phyloP scores from a whole-genome alignment of 2,329 filamentous ascomycete genomes.

The Trichoderma arundinaceum region DNA sequence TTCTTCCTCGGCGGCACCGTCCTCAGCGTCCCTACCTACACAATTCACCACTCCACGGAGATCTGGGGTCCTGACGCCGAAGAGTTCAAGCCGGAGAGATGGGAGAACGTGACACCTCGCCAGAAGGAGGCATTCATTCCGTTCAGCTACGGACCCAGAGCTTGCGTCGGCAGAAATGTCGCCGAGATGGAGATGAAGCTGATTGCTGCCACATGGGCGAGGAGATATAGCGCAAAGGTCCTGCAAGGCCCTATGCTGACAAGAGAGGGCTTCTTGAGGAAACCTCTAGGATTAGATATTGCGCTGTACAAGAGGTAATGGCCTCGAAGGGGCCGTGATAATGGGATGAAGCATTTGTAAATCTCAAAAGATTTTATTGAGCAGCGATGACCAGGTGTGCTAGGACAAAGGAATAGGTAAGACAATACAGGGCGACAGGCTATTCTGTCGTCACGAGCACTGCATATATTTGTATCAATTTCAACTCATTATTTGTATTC shows the following conservation, averaged over 20 bases:
- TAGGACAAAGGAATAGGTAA: not conserved
- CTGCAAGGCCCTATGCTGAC: slow-evolving; percentile 71
- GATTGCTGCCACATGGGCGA: slow-evolving; percentile 71
- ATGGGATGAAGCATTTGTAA: not conserved
- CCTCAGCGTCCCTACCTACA: slow-evolving; percentile 81
- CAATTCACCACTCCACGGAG: slow-evolving; percentile 74
- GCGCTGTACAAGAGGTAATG: slow-evolving; percentile 39
- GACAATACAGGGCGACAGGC: not conserved
- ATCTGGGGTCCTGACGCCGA: slow-evolving; percentile 77
- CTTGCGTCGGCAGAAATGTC: slow-evolving; percentile 79
- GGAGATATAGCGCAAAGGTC: slow-evolving; percentile 55
- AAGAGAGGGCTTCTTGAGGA: slow-evolving; percentile 79
- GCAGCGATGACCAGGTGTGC: not conserved
- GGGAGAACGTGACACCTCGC: slow-evolving; percentile 64
- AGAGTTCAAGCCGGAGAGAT: slow-evolving; percentile 76
- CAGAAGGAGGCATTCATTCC: slow-evolving; percentile 79
- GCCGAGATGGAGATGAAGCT: slow-evolving; percentile 89
- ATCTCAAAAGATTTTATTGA: not conserved
- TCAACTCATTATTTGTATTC: not conserved
- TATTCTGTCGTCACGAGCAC: no score
- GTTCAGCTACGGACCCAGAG: slow-evolving; percentile 72
- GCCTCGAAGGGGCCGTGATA: not conserved
- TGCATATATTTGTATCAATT: slow-evolving; percentile 9
- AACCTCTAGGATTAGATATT: slow-evolving; percentile 69
- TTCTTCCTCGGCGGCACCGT: slow-evolving; percentile 77